A percentile compares a stretch with the other conserved stretches of the same genome.
Conservation (phyloP, 2,329 filamentous ascomycete genomes). For the Sclerotinia nivalis region DNA sequence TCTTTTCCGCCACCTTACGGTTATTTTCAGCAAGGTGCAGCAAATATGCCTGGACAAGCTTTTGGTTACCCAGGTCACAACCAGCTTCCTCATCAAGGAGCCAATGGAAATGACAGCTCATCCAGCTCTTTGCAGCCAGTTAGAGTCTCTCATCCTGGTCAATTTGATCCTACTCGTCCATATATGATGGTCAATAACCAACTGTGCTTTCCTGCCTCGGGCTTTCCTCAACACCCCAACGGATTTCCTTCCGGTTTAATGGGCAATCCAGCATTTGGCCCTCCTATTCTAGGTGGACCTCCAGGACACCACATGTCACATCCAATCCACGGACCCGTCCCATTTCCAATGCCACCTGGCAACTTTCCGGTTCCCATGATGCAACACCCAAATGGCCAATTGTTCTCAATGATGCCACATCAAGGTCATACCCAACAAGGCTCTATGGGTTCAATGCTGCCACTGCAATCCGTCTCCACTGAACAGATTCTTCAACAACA, state of each 20-base stretch:
- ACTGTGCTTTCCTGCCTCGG: constrained; percentile 38
- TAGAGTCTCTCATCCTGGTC: constrained; percentile 40
- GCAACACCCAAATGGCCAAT: constrained; percentile 31
- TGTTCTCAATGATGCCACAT: constrained; percentile 27
- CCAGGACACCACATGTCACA: constrained; percentile 18
- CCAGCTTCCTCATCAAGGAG: constrained; percentile 3
- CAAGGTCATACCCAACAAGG: constrained; percentile 1
- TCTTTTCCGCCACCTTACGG: constrained; percentile 29
- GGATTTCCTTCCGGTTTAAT: constrained; percentile 35
- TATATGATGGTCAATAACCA: constrained; percentile 41
- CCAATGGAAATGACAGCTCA: background rate
- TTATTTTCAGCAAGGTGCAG: constrained; percentile 26
- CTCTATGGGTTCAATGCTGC: background rate
- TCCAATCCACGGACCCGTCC: constrained; percentile 27
- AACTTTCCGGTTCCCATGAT: constrained; percentile 26
- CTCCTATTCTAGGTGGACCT: constrained; percentile 24
- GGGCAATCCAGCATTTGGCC: constrained; percentile 34
- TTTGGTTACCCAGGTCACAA: constrained; percentile 24
- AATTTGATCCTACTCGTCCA: constrained; percentile 42
- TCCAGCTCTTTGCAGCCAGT: constrained; percentile 30
- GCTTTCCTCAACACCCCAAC: constrained; percentile 34
- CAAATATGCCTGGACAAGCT: background rate
- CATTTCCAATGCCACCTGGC: constrained; percentile 17
- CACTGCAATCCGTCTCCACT: constrained; percentile 29
- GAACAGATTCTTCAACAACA: constrained; percentile 43